phyloP scores from a whole-genome alignment of 1,139 yeast species.

The Wickerhamomyces sp. region DNA sequence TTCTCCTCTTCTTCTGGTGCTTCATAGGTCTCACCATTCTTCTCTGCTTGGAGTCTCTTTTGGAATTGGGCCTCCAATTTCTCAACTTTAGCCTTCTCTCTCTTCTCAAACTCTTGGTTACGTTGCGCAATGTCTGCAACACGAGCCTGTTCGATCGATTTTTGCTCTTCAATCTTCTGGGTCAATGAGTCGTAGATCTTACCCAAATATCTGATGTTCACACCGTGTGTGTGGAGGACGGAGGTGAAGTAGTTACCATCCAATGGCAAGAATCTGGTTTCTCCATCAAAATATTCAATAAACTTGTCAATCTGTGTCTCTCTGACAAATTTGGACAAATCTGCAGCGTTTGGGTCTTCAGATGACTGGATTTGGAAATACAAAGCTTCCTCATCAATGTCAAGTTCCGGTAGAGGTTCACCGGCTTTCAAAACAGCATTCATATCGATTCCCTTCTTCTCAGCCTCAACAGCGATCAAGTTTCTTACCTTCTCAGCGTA shows the following conservation, averaged over 20 bases:
- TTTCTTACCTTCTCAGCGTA: conserved; percentile 67
- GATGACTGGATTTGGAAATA: conserved; percentile 80
- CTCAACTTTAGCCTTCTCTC: conserved; percentile 25
- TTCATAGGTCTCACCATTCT: conserved; percentile 34
- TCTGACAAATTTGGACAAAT: conserved; percentile 59
- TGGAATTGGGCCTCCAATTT: conserved; percentile 17
- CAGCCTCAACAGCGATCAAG: conserved; percentile 44
- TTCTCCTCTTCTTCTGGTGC: conserved; percentile 31
- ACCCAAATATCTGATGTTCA: conserved; percentile 87
- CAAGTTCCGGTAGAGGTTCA: conserved; percentile 40
- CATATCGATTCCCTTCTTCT: conserved; percentile 28
- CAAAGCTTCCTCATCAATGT: conserved; percentile 52
- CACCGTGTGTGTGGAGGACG: conserved; percentile 73
- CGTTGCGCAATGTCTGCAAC: conserved; percentile 25
- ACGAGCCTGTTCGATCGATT: conserved; percentile 23
- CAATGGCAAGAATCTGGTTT: conserved; percentile 52
- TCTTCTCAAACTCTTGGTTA: conserved; percentile 29
- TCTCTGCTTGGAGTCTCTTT: conserved; percentile 30
- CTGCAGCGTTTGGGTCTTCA: conserved; percentile 54
- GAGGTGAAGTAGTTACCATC: conserved; percentile 75
- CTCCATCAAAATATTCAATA: conserved; percentile 47
- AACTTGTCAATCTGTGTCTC: conserved; percentile 59
- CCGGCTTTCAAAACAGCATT: conserved; percentile 19
- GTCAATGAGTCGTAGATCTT: conserved; percentile 35
- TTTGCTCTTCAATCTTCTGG: conserved; percentile 18